These are phyloP conservation scores for Aegilops speltoides DNA, from an alignment of 176 grass and related monocot genomes.

Conservation along the genomic window DNA sequence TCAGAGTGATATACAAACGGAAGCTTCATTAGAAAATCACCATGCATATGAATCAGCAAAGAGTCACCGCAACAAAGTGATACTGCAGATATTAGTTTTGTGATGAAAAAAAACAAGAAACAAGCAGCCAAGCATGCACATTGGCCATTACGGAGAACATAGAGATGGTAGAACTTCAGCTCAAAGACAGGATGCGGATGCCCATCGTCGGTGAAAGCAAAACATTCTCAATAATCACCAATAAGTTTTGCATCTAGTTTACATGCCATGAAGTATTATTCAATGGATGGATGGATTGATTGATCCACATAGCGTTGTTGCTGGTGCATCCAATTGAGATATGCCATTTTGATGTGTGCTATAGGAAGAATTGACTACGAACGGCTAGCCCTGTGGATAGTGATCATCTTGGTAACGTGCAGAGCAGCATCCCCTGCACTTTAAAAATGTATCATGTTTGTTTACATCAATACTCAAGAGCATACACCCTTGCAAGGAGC, in stretches of 20 bases:
- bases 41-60: too few relatives aligned
- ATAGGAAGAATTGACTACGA: background rate
- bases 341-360: background rate
- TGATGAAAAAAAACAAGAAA: too few relatives aligned
- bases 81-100: too few relatives aligned
- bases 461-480: constrained; percentile 16
- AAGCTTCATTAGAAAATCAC: background rate
- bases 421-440: background rate
- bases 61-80: too few relatives aligned
- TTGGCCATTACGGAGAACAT: background rate
- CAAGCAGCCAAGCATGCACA: background rate
- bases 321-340: background rate
- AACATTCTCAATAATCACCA: background rate
- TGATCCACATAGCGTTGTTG: background rate
- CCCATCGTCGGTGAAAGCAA: background rate
- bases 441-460: background rate
- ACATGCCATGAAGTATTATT: constrained; percentile 26
- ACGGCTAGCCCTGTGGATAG: background rate
- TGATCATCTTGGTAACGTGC: background rate
- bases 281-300: too few relatives aligned
- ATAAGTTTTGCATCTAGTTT: constrained; percentile 14
- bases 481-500: constrained; percentile 61
- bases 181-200: background rate
- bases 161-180: background rate
- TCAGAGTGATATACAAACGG: background rate